These are phyloP conservation scores for Oehlia diaphana DNA, from an alignment of 192 early-diverging fungal genomes.

Conservation along the genomic window DNA sequence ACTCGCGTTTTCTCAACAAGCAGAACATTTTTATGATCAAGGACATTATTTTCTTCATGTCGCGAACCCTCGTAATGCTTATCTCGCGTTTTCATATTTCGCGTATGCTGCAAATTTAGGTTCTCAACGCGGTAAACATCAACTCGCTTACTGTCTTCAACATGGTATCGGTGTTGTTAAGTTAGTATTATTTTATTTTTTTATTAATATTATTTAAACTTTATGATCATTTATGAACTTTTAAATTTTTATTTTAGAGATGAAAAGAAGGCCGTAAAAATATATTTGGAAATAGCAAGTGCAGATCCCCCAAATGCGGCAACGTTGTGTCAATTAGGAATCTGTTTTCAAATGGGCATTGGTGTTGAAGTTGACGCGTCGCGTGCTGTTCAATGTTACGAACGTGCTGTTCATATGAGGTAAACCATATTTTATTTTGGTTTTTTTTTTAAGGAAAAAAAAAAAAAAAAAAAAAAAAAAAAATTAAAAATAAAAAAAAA, in stretches of 20 bases:
- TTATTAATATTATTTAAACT: not conserved
- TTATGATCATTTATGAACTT: not conserved
- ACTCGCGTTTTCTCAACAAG: not conserved
- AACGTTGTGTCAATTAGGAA: constrained; percentile 16
- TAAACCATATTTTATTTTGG: not conserved
- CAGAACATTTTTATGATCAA: constrained; percentile 4
- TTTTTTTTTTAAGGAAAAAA: not conserved
- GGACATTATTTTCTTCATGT: constrained; percentile 15
- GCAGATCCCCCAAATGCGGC: constrained; percentile 1
- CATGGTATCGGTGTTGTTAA: constrained; percentile 18
- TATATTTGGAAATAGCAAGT: constrained; percentile 2
- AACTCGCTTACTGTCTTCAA: constrained; percentile 12
- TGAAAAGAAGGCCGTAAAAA: constrained; percentile 6
- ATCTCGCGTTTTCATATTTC: not conserved
- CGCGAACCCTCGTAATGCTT: not conserved
- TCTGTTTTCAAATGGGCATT: constrained; percentile 26
- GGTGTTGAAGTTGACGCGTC: constrained; percentile 11
- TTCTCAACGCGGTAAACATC: constrained; percentile 3
- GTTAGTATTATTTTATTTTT: not conserved
- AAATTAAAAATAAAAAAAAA: no score
- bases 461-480: no score
- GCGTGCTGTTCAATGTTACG: constrained; percentile 13
- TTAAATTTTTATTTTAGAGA: not conserved
- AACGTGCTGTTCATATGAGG: not conserved
- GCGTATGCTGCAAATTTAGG: not conserved